Evolutionary conservation across 352 stramenopile species (phyloP).

Genomic region (Phytophthora capsici): DNA sequence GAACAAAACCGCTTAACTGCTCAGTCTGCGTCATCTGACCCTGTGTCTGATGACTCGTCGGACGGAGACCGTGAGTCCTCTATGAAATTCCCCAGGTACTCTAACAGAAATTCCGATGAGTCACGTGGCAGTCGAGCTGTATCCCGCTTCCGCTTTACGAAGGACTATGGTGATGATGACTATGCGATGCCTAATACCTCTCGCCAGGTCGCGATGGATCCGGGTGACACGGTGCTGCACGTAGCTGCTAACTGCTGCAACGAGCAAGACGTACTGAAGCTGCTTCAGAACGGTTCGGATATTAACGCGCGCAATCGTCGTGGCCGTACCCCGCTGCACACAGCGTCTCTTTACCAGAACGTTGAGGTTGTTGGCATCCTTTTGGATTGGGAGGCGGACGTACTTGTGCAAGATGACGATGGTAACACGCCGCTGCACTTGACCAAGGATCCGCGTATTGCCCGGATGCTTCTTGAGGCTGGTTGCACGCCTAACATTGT

Average conservation of each 20-base stretch:
- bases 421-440: slow-evolving; percentile 88
- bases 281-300: slow-evolving; percentile 88
- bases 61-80: slow-evolving; percentile 58
- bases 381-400: slow-evolving; percentile 82
- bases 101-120: slow-evolving; percentile 16
- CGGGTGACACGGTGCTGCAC: slow-evolving; percentile 87
- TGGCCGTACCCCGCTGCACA: slow-evolving; percentile 83
- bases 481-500: slow-evolving; percentile 87
- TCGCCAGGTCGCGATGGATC: slow-evolving; percentile 84
- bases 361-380: slow-evolving; percentile 83
- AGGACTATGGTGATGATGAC: slow-evolving; percentile 73
- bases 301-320: slow-evolving; percentile 86
- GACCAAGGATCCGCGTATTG: slow-evolving; percentile 78
- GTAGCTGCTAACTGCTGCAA: slow-evolving; percentile 89
- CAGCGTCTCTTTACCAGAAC: slow-evolving; percentile 82
- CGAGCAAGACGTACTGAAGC: slow-evolving; percentile 83
- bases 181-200: slow-evolving; percentile 55
- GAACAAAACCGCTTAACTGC: slow-evolving; percentile 69
- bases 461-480: slow-evolving; percentile 81
- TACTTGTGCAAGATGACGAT: slow-evolving; percentile 80
- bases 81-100: slow-evolving; percentile 28
- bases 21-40: slow-evolving; percentile 67
- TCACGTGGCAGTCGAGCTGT: slow-evolving; percentile 47
- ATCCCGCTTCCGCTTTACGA: slow-evolving; percentile 84
- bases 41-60: slow-evolving; percentile 75